Evolutionary conservation across 768 basidiomycete species (phyloP), one percentile per base, ranked within the genome.

Genomic region (Hericium rajendrae): DNA sequence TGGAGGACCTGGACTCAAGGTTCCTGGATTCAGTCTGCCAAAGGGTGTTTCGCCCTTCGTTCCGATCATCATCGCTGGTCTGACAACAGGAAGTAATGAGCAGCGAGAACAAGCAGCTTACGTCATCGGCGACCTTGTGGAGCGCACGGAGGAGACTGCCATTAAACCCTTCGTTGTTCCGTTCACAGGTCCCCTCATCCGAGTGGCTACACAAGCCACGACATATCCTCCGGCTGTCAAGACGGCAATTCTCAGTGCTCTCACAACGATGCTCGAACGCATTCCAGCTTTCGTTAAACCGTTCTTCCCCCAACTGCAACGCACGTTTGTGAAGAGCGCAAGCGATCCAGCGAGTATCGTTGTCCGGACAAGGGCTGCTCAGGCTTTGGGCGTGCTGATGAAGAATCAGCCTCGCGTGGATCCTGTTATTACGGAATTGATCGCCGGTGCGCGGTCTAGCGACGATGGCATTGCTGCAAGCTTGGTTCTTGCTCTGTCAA

Each of bases 251-350:
- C 78, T 99, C 32, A 81, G 80, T 38, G 91, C 94, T 5, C 79
- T 99, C 52, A 82, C 85, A 0, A 82, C 85, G 20, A 91, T 97
- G 83, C 76, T 98, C 46, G 83, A 85, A 60, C 79, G 82, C 48
- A 94, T 97, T 22, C 94, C 94, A 0, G 74, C 78, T 3, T 90
- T 95, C 63, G 92, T 98, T 64, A 91, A 90, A 69, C 95, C 95
- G 2, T 98, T 98, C 85, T 97, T 97, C 80, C 97, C 95, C 2
- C 97, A 98, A 65, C 73, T 98, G 38, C 95, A 97, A 66, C 83
- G 94, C 38, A 97, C 94, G 0, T 97, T 98, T 66, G 88, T 97
- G 68, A 98, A 98, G 73, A 89, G 92, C 48, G 79, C 88, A 2
- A 82, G 86, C 57, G 94, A 98, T 68, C 70, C 86, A 8, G 77